Conservation (phyloP, 768 basidiomycete species). For the Termitomyces sp. region DNA sequence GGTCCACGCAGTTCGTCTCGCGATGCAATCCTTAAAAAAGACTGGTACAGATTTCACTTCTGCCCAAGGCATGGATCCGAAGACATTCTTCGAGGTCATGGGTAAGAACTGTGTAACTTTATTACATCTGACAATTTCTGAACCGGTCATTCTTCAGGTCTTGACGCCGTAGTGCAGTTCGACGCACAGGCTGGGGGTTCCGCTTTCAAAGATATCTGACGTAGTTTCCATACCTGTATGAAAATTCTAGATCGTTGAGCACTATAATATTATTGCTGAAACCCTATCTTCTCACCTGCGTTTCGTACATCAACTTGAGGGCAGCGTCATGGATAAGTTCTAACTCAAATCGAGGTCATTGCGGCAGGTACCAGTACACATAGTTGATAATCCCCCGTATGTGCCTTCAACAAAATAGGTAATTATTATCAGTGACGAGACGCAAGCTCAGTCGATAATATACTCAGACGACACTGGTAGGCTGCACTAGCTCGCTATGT, state of each 20-base stretch:
- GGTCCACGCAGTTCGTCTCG: constrained; percentile 72
- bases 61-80: constrained; percentile 67
- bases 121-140: neutral
- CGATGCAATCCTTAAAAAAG: constrained; percentile 70
- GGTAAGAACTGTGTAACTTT: constrained; percentile 30
- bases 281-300: neutral
- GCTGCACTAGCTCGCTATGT: no score
- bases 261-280: neutral
- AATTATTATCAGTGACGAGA: no score
- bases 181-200: constrained; percentile 55
- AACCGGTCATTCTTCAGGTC: constrained; percentile 25
- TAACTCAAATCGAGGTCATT: neutral
- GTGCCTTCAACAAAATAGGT: no score
- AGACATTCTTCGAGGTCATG: constrained; percentile 74
- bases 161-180: constrained; percentile 47
- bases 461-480: no score
- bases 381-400: no score
- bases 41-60: constrained; percentile 67
- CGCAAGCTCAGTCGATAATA: no score
- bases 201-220: constrained; percentile 48
- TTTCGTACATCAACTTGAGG: neutral
- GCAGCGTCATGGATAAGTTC: neutral
- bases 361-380: no score
- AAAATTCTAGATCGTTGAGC: neutral
- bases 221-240: neutral